Conservation (phyloP, 2,329 filamentous ascomycete species). For the Thelonectria rubi region DNA sequence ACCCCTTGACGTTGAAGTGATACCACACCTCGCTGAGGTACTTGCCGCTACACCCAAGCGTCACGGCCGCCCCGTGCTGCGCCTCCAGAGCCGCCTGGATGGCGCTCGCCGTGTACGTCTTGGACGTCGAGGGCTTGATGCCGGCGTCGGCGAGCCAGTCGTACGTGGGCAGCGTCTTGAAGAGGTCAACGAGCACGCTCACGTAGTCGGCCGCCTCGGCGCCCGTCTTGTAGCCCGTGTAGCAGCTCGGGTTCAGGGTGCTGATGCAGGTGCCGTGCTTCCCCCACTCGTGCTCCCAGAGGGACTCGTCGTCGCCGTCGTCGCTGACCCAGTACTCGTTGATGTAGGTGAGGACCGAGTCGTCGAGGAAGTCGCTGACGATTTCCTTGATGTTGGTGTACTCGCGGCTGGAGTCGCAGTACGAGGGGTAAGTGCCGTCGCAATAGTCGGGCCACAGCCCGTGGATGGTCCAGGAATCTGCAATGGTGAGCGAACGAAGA, state of each 20-base stretch:
- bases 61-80: slow-evolving; percentile 62
- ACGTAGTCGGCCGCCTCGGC: slow-evolving; percentile 77
- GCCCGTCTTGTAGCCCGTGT: slow-evolving; percentile 65
- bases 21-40: slow-evolving; percentile 67
- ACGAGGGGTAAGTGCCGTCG: slow-evolving; percentile 74
- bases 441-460: slow-evolving; percentile 75
- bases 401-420: slow-evolving; percentile 68
- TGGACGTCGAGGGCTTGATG: slow-evolving; percentile 61
- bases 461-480: slow-evolving; percentile 78
- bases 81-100: slow-evolving; percentile 68
- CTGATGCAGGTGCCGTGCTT: slow-evolving; percentile 81
- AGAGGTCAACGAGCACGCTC: slow-evolving; percentile 70
- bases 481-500: neutral
- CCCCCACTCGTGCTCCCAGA: slow-evolving; percentile 80
- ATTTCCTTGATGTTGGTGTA: slow-evolving; percentile 74
- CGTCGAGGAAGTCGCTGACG: slow-evolving; percentile 61
- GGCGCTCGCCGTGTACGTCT: slow-evolving; percentile 66
- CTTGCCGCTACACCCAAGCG: slow-evolving; percentile 63
- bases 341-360: slow-evolving; percentile 72
- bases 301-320: slow-evolving; percentile 67
- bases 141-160: slow-evolving; percentile 68
- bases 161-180: slow-evolving; percentile 73
- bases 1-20: slow-evolving; percentile 69
- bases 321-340: slow-evolving; percentile 76
- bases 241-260: slow-evolving; percentile 75